phyloP scores from a whole-genome alignment of 345 rosid species.

The Brassica nigra region DNA sequence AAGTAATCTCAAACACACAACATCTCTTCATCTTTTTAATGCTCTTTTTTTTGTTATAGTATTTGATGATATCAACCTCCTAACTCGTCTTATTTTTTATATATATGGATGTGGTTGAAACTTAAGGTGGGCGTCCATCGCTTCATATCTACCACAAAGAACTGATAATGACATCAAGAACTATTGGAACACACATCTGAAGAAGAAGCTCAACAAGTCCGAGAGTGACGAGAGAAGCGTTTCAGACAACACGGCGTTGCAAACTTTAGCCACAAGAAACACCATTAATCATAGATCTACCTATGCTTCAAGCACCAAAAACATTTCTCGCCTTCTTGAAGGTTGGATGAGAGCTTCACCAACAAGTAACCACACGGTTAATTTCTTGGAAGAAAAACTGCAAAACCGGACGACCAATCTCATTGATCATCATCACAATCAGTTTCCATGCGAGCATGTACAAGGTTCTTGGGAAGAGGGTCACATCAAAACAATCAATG shows the following conservation, averaged over 20 bases:
- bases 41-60: not conserved
- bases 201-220: slow-evolving; percentile 89
- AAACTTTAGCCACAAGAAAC: slow-evolving; percentile 35
- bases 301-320: slow-evolving; percentile 92
- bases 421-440: slow-evolving; percentile 9
- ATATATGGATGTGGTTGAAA: not conserved
- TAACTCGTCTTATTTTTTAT: slow-evolving; percentile 7
- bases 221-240: slow-evolving; percentile 40
- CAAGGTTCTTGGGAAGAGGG: slow-evolving; percentile 36
- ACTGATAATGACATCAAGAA: slow-evolving; percentile 97
- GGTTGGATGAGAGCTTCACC: slow-evolving; percentile 89
- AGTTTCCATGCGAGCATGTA: slow-evolving; percentile 23
- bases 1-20: slow-evolving; percentile 64
- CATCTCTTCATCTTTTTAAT: slow-evolving; percentile 15
- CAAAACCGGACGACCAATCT: slow-evolving; percentile 19
- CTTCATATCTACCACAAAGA: slow-evolving; percentile 94
- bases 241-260: slow-evolving; percentile 36
- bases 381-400: slow-evolving; percentile 9
- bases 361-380: slow-evolving; percentile 24
- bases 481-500: slow-evolving; percentile 16
- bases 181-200: slow-evolving; percentile 98
- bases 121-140: slow-evolving; percentile 95
- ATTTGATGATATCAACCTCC: slow-evolving; percentile 30
- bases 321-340: slow-evolving; percentile 84
- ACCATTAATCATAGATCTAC: slow-evolving; percentile 37